Evolutionary conservation across 371 early-diverging fungal species (phyloP).

Genomic region (Basidiobolus meristosporus): DNA sequence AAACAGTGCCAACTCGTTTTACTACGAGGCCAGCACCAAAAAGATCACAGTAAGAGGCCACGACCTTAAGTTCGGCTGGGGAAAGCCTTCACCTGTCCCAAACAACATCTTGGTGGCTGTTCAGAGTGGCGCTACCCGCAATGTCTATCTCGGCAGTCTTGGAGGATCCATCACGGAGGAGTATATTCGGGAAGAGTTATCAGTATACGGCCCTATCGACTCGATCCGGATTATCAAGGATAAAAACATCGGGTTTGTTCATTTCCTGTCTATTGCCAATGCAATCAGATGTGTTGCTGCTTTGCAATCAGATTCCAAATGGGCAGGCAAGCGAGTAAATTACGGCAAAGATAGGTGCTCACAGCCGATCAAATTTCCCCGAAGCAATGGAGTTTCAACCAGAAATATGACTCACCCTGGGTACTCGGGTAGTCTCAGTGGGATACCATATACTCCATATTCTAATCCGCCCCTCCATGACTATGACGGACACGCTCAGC

Average conservation of each 20-base stretch:
- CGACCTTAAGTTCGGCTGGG: conserved; percentile 60
- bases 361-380: too few species aligned
- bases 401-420: too few species aligned
- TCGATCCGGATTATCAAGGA: conserved; percentile 43
- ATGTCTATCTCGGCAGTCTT: conserved; percentile 54
- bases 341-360: conserved; percentile 76
- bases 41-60: conserved; percentile 8
- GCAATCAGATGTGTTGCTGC: conserved; percentile 51
- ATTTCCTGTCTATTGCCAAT: conserved; percentile 38
- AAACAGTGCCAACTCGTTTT: conserved; percentile 28
- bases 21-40: conserved; percentile 11
- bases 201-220: conserved; percentile 50
- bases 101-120: conserved; percentile 26
- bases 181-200: conserved; percentile 23
- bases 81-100: conserved; percentile 37
- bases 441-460: too few species aligned
- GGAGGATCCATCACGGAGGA: conserved; percentile 31
- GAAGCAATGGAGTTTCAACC: too few species aligned
- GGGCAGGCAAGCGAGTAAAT: conserved; percentile 29
- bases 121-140: conserved; percentile 46
- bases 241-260: conserved; percentile 62
- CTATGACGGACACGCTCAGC: too few species aligned
- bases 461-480: too few species aligned
- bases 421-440: too few species aligned
- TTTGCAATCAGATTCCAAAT: conserved; percentile 26